Evolutionary conservation across 805 yeast genomes (phyloP).

Genomic region (Cyberlindnera amylophila): DNA sequence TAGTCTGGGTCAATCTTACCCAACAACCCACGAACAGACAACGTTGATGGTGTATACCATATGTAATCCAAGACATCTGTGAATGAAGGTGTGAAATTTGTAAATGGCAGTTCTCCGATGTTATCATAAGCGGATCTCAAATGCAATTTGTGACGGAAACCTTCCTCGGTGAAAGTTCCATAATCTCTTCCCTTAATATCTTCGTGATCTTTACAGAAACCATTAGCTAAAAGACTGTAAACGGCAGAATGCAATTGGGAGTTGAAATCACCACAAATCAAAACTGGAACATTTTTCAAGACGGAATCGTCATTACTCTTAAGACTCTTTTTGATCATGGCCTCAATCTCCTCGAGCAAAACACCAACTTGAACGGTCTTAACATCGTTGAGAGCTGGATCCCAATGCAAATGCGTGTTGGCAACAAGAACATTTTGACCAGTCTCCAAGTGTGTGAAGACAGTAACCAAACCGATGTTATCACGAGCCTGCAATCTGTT

Average conservation of each 20-base stretch:
- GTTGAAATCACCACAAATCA: conserved; percentile 95
- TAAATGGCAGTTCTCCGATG: conserved; percentile 88
- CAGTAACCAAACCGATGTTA: conserved; percentile 77
- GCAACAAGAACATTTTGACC: conserved; percentile 72
- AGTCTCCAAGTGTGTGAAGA: conserved; percentile 67
- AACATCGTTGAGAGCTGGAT: conserved; percentile 93
- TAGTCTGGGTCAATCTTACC: conserved; percentile 84
- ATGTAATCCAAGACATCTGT: conserved; percentile 92
- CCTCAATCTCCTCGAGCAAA: conserved; percentile 80
- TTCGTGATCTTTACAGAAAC: conserved; percentile 69
- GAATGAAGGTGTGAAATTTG: conserved; percentile 91
- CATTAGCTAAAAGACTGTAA: conserved; percentile 80
- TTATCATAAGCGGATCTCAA: conserved; percentile 81
- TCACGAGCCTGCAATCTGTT: conserved; percentile 96
- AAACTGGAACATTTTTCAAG: conserved; percentile 61
- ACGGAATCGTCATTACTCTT: conserved; percentile 39
- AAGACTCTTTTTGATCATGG: conserved; percentile 40
- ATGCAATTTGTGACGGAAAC: conserved; percentile 76
- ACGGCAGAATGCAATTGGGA: conserved; percentile 87
- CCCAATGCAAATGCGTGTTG: conserved; percentile 98
- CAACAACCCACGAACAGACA: conserved; percentile 79
- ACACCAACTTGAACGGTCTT: conserved; percentile 94
- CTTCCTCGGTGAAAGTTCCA: conserved; percentile 86
- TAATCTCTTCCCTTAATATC: conserved; percentile 87
- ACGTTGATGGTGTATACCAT: conserved; percentile 84